Evolutionary conservation across 2,329 filamentous ascomycete genomes (phyloP).

Genomic region (Westerdykella ornata): DNA sequence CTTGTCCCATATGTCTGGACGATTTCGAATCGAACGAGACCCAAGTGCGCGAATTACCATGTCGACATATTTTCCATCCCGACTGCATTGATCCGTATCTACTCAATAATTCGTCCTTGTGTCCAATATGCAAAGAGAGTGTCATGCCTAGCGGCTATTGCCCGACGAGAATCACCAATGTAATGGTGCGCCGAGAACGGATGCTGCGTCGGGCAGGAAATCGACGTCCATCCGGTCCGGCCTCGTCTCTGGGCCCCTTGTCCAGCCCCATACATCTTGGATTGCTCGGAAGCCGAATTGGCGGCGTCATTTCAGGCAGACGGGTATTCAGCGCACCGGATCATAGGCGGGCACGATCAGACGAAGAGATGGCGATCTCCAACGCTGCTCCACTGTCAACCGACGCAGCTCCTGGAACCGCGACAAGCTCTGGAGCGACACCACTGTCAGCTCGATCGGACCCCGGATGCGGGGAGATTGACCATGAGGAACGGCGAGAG

Average conservation of each 20-base stretch:
- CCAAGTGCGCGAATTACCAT: constrained; percentile 77
- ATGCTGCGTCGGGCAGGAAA: constrained; percentile 51
- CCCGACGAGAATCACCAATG: constrained; percentile 52
- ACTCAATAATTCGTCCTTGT: constrained; percentile 70
- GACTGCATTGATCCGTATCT: constrained; percentile 87
- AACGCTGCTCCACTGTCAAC: too few species aligned
- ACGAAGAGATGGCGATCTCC: too few species aligned
- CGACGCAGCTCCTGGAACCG: constrained; percentile 18
- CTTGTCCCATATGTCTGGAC: constrained; percentile 85
- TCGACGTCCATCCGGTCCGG: background rate
- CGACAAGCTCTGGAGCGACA: constrained; percentile 18
- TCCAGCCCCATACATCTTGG: constrained; percentile 8
- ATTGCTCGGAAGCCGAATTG: constrained; percentile 21
- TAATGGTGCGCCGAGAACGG: constrained; percentile 76
- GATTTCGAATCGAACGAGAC: constrained; percentile 65
- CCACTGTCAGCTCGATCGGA: background rate
- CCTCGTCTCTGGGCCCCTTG: too few species aligned
- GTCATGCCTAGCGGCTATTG: constrained; percentile 63
- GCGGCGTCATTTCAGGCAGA: constrained; percentile 18
- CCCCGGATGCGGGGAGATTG: constrained; percentile 6
- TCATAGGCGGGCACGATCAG: constrained; percentile 12
- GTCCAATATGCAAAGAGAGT: constrained; percentile 81
- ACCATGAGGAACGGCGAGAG: constrained; percentile 34
- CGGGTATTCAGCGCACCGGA: constrained; percentile 30
- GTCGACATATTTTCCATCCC: constrained; percentile 87